These are phyloP conservation scores for Penicillium cataractarum DNA, from an alignment of 495 filamentous ascomycete species.

Conservation along the genomic window DNA sequence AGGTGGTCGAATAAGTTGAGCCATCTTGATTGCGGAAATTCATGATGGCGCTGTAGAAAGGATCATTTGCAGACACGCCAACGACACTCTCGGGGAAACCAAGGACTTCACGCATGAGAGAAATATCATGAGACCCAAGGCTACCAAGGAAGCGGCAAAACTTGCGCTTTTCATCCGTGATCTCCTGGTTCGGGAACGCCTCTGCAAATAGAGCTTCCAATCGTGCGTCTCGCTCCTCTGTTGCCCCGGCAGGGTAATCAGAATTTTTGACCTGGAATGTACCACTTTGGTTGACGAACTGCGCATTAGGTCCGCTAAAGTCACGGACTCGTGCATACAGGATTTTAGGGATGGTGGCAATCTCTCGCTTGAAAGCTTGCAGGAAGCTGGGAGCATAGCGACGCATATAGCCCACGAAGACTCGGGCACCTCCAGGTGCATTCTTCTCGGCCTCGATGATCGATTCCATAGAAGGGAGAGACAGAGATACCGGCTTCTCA, in stretches of 20 bases:
- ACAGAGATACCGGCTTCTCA: conserved; percentile 55
- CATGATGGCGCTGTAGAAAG: conserved; percentile 43
- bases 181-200: conserved; percentile 25
- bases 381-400: conserved; percentile 52
- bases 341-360: conserved; percentile 41
- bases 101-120: conserved; percentile 52
- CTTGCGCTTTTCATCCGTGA: conserved; percentile 30
- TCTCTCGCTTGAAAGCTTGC: conserved; percentile 42
- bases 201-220: conserved; percentile 29
- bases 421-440: conserved; percentile 30
- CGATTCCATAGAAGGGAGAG: conserved; percentile 27
- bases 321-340: conserved; percentile 51
- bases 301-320: conserved; percentile 50
- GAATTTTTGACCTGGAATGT: conserved; percentile 45
- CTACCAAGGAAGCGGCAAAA: conserved; percentile 44
- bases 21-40: conserved; percentile 27
- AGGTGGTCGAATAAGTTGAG: conserved; percentile 21
- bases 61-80: conserved; percentile 37
- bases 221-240: conserved; percentile 22
- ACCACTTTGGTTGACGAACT: conserved; percentile 53
- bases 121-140: conserved; percentile 53
- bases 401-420: conserved; percentile 57
- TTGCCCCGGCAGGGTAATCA: conserved; percentile 28
- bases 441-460: conserved; percentile 43
- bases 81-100: conserved; percentile 38